Evolutionary conservation across 1,284 basidiomycete species (phyloP), one percentile per base, ranked within the genome.

Genomic region (Heimioporus retisporus): DNA sequence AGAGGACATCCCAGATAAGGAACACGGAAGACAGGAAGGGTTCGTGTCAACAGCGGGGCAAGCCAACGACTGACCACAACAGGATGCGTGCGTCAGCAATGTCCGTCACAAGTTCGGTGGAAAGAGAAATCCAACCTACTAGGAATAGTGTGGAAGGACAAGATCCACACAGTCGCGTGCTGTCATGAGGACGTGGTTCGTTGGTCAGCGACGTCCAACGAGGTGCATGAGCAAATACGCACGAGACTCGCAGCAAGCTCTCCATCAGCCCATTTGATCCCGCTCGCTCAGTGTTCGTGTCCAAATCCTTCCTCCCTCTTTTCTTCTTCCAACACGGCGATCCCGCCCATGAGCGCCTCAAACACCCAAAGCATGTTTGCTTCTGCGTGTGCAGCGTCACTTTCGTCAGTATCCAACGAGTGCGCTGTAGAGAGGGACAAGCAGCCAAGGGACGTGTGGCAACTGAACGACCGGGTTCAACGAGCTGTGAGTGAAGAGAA

Each of bases 351-450:
- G 72, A 94, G 82, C 0, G 90, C 85, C 74, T 93, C 91, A 67
- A 94, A 92, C 18, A 93, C 72, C 93, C 93, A 94, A 77, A 94
- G 94, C 0, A 90, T 85, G 71, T 94, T 93, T 2, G 93, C 93
- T 76, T 94, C 93, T 11, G 85, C 85, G 75, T 94, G 92, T 3
- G 86, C 83, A 11, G 86, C 72, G 59, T 93, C 90, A 64, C 87
- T 83, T 1, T 84, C 78, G 23, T 92, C 86, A 1, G 88, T 82
- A 72, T 94, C 92, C 85, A 28, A 82, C 78, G 57, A 93, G 80
- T 0, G 86, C 87, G 13, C 84, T 83, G 74, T 93, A 93, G n/a
- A 94, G 73, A 0, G 90, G 90, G 23, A 93, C 83, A 10, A 94
- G 82, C 16, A 93, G 75, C 35, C 91, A 90, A 6, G 90, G 86